Base-by-base conservation (phyloP, 495 filamentous ascomycete species). In the Penicillium pancosmium region DNA sequence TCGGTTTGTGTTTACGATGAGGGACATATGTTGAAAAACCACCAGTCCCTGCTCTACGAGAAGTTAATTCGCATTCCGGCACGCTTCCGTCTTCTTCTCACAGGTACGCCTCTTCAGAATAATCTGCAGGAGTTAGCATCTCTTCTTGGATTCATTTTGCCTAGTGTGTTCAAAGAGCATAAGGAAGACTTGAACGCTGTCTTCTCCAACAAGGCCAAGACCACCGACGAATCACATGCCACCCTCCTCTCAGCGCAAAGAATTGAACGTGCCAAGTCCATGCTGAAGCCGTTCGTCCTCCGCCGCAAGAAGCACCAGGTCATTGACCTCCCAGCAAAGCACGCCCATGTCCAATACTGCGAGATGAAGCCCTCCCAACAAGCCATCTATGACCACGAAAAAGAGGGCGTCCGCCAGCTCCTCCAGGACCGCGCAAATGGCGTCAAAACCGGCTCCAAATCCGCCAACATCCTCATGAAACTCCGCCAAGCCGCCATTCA, bases 241-340 rank as follows among this genome's bases (percentile, higher is more conserved):
- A 87, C 91, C 6, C 78, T 98, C 4, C 76, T 98, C 3, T 94
- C 92, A 0, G 84, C 83, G 6, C 91, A 96, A 69, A 87, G 94
- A 5, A 94, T 97, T 50, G 82, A 84, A 19, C 82, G 92, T 34
- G 94, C 94, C 0, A 88, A 91, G 46, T 90, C 91, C 0, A 97
- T 98, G 81, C 86, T 98, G 71, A 90, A 93, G 36, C 94, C 94
- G 0, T 98, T 98, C 68, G 90, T 98, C 23, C 77, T 98, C 0
- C 91, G 95, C 38, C 83, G 94, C 5, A 93, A 94, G 76, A 98
- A 98, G 75, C 87, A 91, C 46, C 92, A 97, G 62, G 95, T 98
- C n/a, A 80, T 97, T 11, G 86, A 94, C 60, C 77, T 98, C 19
- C 92, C 94, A 0, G 77, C 80, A n/a, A 98, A 98, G 76, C 88